Evolutionary conservation across 2,329 filamentous ascomycete genomes (phyloP).

Genomic region (Bipolaris victoriae): DNA sequence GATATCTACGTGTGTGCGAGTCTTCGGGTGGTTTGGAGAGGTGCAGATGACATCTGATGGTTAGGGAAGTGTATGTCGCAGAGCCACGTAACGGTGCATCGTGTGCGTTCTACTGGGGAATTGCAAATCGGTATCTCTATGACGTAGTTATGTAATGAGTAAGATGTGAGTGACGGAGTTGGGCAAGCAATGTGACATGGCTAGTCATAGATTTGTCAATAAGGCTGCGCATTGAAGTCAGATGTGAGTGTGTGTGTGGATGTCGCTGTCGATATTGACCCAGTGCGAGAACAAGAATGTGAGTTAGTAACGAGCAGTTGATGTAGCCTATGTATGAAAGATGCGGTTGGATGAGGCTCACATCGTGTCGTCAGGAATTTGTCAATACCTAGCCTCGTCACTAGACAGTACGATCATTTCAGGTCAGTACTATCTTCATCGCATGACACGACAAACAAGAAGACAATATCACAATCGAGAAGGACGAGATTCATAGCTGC

Average conservation of each 20-base stretch:
- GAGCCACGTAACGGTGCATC: not conserved
- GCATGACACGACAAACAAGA: not conserved
- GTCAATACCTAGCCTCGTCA: not conserved
- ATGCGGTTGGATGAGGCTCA: not conserved
- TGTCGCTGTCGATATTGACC: not conserved
- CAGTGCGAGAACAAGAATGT: not conserved
- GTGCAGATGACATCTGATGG: not conserved
- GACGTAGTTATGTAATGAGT: not conserved
- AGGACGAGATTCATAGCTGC: constrained; percentile 2
- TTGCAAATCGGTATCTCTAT: not conserved
- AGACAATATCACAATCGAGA: constrained; percentile 5
- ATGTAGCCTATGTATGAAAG: not conserved
- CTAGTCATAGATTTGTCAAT: not conserved
- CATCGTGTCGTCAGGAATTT: not conserved
- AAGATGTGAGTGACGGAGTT: not conserved
- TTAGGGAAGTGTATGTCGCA: not conserved
- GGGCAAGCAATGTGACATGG: not conserved
- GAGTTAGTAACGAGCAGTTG: not conserved
- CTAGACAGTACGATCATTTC: not conserved
- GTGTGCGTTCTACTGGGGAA: too few relatives aligned
- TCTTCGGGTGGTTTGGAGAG: not conserved
- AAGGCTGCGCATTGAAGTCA: not conserved
- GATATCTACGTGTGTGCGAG: not conserved
- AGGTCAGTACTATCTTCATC: not conserved
- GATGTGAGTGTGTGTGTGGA: not conserved